Base-by-base conservation (phyloP, 2,329 filamentous ascomycete genomes). In the Aspergillus clavatus region DNA sequence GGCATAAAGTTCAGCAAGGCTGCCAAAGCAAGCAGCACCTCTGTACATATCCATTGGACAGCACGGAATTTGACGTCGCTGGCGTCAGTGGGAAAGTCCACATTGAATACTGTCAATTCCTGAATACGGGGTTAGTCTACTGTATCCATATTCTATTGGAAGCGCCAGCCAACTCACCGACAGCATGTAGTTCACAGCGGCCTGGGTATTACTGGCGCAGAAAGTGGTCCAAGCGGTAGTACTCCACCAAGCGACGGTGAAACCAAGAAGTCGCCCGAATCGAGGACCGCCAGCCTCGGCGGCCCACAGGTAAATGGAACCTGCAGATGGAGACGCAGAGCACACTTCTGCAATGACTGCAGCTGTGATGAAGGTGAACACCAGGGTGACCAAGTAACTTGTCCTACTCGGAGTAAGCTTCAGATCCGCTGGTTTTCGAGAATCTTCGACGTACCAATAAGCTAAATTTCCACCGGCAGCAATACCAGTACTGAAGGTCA, bases 181-280 rank as follows among this genome's bases (percentile, higher is more conserved):
- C 38, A 77, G 71, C 71, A 78, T 74, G 40, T 77, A 78, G 48
- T 77, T 78, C 12, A 70, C 69, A 11, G 74, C 74, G 21, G 69
- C 66, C 47, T 77, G 75, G 0, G 74, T 76, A 52, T 77, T 77
- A 69, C 75, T 78, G 2, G 75, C 75, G 57, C 74, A 77, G 45
- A 78, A 78, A 0, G 75, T 81, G 2, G 79, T 82, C 79, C 79
- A 82, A 1, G 79, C 79, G 0, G 78, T 81, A 0, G 77, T 80
- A 54, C 75, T 78, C 79, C 79, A 82, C 79, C 78, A 82, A 0
- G 79, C 79, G n/a, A 81, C 79, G n/a, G 80, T 63, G 57, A 80
- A 81, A 14, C 78, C 78, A 43, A 81, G 71, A 0, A 81, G 64
- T 22, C 78, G 63, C n/a, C 78, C 78, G 51, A 69, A 81, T 18